Evolutionary conservation across 805 yeast species (phyloP), one percentile per base, ranked within the genome.

Genomic region (Wickerhamomyces chaumierensis): DNA sequence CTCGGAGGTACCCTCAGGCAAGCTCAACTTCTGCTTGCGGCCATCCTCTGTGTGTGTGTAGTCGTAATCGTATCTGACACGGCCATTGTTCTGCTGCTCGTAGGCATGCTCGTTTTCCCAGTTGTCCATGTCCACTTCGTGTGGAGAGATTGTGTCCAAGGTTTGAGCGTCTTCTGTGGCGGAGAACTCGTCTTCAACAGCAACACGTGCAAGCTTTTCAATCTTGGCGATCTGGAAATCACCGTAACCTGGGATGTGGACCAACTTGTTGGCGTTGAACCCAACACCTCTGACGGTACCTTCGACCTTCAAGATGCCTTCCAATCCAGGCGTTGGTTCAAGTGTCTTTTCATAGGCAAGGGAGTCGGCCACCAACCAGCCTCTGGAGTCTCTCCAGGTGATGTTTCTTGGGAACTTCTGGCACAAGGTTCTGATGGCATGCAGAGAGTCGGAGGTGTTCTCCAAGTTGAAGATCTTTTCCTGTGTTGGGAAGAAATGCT

Each of bases 351-450:
- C 56, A 66, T 72, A 72, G 18, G 56, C 48, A 1, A 82, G 66
- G 4, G 60, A 52, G 47, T 87, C 94, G 2, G 94, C 88, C 9
- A 92, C 69, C 38, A 92, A 38, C 62, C 87, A 92, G 7, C 95
- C 90, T 54, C 98, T 69, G n/a, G 78, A 62, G 49, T 90, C 96
- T 62, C 97, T 78, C 97, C 98, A 92, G 18, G 73, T 74, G 35
- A 94, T 67, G 1, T 84, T 75, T 53, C 78, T 79, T 20, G 98
- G 98, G 50, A 79, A 74, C 60, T 78, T 83, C 52, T 90, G 96
- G 53, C 95, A 82, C 19, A 92, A 51, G 4, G 68, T 65, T 57
- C 98, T 74, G 33, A 82, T 66, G 34, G 84, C 78, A 50, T 81
- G 83, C 16, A 69, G 47, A n/a, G 82, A 69, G 46, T 92, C 97